Percentiles rank a stretch among this genome's conserved stretches.
These are phyloP conservation scores for Phytophthora constricta DNA, from an alignment of 352 stramenopile species.

Conservation along the genomic window DNA sequence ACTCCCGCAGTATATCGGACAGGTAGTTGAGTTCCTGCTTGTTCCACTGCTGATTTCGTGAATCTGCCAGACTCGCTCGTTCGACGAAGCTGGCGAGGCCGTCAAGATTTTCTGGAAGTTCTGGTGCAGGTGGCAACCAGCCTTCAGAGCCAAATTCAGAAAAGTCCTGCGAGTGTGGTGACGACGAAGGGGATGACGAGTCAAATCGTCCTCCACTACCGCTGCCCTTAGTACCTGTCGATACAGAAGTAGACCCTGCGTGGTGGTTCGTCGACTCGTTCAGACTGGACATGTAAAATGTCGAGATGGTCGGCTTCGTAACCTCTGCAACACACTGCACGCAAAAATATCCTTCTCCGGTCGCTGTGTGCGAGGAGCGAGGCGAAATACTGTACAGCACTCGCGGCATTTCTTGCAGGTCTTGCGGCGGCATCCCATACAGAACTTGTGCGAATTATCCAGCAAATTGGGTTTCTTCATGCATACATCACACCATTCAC, in stretches of 20 bases:
- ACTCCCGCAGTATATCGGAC: slow-evolving; percentile 32
- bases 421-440: slow-evolving; percentile 61
- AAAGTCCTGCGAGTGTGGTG: slow-evolving; percentile 30
- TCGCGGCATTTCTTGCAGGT: slow-evolving; percentile 59
- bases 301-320: slow-evolving; percentile 32
- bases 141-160: slow-evolving; percentile 28
- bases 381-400: slow-evolving; percentile 55
- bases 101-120: slow-evolving; percentile 34
- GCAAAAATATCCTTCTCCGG: slow-evolving; percentile 60
- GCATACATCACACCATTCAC: slow-evolving; percentile 58
- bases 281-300: slow-evolving; percentile 35
- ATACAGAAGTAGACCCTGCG: slow-evolving; percentile 19
- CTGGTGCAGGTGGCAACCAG: slow-evolving; percentile 22
- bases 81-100: slow-evolving; percentile 37
- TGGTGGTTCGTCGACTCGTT: slow-evolving; percentile 34
- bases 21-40: slow-evolving; percentile 44
- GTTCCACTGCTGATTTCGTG: slow-evolving; percentile 45
- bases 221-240: slow-evolving; percentile 19
- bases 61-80: slow-evolving; percentile 20
- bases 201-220: slow-evolving; percentile 8
- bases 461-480: slow-evolving; percentile 51
- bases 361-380: slow-evolving; percentile 51
- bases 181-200: slow-evolving; percentile 27
- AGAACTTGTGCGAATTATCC: slow-evolving; percentile 42
- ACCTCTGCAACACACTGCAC: slow-evolving; percentile 58